These are phyloP conservation scores for Trametopsis cervina DNA, from an alignment of 768 basidiomycete genomes.

Conservation along the genomic window DNA sequence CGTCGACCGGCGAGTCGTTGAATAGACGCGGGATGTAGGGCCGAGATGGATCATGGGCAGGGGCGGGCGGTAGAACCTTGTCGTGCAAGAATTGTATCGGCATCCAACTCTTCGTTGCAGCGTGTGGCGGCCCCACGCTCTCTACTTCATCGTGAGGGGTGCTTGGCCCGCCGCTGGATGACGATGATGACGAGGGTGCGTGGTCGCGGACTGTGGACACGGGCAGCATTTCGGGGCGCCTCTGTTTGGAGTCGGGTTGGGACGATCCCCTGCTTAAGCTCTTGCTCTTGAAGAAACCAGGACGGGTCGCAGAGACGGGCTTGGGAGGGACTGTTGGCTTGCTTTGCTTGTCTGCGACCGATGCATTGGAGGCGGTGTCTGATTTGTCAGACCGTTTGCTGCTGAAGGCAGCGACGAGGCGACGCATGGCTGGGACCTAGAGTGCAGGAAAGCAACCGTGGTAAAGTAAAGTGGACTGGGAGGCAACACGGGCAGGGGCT, in stretches of 20 bases:
- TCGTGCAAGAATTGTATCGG: not conserved
- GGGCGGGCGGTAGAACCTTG: not conserved
- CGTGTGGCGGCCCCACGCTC: conserved; percentile 5
- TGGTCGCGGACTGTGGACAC: conserved; percentile 21
- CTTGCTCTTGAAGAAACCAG: conserved; percentile 18
- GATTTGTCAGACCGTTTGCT: conserved; percentile 37
- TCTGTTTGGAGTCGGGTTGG: not conserved
- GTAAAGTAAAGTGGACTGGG: conserved; percentile 2
- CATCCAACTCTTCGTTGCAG: conserved; percentile 1
- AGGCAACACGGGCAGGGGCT: not conserved
- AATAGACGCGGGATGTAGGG: conserved; percentile 7
- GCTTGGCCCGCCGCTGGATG: conserved; percentile 46
- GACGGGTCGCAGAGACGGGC: conserved; percentile 9
- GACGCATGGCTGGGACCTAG: conserved; percentile 41
- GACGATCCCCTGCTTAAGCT: conserved; percentile 11
- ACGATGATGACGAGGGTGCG: conserved; percentile 33
- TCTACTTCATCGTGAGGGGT: conserved; percentile 53
- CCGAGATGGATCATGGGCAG: conserved; percentile 3
- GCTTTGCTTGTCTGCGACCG: conserved; percentile 8
- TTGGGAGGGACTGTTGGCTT: conserved; percentile 6
- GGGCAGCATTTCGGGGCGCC: conserved; percentile 1
- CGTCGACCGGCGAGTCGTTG: not conserved
- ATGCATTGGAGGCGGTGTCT: conserved; percentile 21
- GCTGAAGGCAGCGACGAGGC: conserved; percentile 52
- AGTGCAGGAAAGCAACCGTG: conserved; percentile 11